These are phyloP conservation scores for Ephemerocybe angulata DNA, from an alignment of 768 basidiomycete genomes.

Conservation along the genomic window DNA sequence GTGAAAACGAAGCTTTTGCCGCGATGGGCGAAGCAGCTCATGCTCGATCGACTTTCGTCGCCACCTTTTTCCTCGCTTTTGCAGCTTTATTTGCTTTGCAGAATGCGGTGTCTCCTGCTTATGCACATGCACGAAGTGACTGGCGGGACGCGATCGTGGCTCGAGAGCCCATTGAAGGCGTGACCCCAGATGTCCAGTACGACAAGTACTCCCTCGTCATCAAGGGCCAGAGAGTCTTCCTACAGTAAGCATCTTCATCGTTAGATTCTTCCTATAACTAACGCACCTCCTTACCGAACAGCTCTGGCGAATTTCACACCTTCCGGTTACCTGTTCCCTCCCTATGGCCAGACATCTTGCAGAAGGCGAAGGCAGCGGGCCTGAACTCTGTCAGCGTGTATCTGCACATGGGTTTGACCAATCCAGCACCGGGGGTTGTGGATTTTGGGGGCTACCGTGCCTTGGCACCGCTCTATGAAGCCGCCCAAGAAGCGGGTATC, in stretches of 20 bases:
- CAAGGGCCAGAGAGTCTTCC: constrained; percentile 65
- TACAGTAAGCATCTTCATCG: constrained; percentile 50
- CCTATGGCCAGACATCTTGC: constrained; percentile 78
- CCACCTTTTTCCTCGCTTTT: too few species aligned
- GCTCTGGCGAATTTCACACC: constrained; percentile 83
- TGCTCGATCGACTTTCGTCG: too few species aligned
- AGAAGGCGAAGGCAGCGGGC: constrained; percentile 78
- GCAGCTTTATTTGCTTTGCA: too few species aligned
- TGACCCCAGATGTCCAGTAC: constrained; percentile 44
- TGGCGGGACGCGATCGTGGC: too few species aligned
- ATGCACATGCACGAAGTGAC: too few species aligned
- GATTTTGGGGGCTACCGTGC: constrained; percentile 73
- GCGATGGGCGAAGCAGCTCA: too few species aligned
- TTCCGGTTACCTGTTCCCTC: constrained; percentile 78
- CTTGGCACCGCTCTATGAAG: constrained; percentile 67
- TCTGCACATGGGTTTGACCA: constrained; percentile 74
- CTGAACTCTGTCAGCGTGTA: constrained; percentile 78
- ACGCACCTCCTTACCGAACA: constrained; percentile 22
- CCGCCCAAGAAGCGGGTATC: constrained; percentile 67
- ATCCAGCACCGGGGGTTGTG: constrained; percentile 69
- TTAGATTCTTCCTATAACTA: neutral
- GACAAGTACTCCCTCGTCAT: constrained; percentile 73
- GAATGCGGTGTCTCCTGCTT: too few species aligned
- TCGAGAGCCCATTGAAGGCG: too few species aligned
- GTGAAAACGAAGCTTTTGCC: too few species aligned